Percentiles rank a stretch among this genome's conserved stretches.
Evolutionary conservation across 2,329 filamentous ascomycete genomes (phyloP).

Genomic region (Alternaria brassicicola): DNA sequence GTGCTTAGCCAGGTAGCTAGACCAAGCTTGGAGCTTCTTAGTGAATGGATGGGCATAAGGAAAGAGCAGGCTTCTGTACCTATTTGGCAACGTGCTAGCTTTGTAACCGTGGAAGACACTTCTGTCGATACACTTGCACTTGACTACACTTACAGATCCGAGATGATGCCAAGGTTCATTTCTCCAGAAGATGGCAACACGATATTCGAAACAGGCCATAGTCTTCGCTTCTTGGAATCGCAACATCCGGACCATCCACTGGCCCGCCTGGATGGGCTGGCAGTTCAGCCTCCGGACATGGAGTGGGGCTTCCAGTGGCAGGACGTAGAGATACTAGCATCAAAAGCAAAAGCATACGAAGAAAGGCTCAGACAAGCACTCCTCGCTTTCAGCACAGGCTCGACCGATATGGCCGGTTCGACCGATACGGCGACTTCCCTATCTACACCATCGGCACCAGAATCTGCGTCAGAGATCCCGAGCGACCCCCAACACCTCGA

Average conservation of each 20-base stretch:
- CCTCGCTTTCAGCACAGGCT: slow-evolving; percentile 28
- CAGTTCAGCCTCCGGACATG: slow-evolving; percentile 62
- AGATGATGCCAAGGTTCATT: slow-evolving; percentile 74
- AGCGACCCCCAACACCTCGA: slow-evolving; percentile 16
- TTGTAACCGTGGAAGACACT: slow-evolving; percentile 38
- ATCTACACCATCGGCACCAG: neutral
- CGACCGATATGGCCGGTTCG: slow-evolving; percentile 1
- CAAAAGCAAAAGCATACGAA: slow-evolving; percentile 62
- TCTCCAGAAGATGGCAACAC: slow-evolving; percentile 69
- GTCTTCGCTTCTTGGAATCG: slow-evolving; percentile 72
- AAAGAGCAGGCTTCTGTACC: slow-evolving; percentile 43
- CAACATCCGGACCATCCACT: slow-evolving; percentile 76
- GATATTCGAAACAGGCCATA: slow-evolving; percentile 82
- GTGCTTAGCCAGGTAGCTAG: slow-evolving; percentile 67
- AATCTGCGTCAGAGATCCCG: neutral
- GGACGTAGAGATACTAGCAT: slow-evolving; percentile 68
- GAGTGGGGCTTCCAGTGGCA: slow-evolving; percentile 76
- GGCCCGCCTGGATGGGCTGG: slow-evolving; percentile 58
- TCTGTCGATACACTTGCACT: slow-evolving; percentile 37
- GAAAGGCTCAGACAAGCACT: slow-evolving; percentile 45
- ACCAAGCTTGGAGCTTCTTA: slow-evolving; percentile 71
- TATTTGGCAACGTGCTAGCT: slow-evolving; percentile 36
- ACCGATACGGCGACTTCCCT: neutral
- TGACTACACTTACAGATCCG: slow-evolving; percentile 67
- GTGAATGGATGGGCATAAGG: slow-evolving; percentile 76